Percentiles rank a stretch among this genome's conserved stretches.
Conservation (phyloP, 2,329 filamentous ascomycete genomes). For the Didymella pomorum region DNA sequence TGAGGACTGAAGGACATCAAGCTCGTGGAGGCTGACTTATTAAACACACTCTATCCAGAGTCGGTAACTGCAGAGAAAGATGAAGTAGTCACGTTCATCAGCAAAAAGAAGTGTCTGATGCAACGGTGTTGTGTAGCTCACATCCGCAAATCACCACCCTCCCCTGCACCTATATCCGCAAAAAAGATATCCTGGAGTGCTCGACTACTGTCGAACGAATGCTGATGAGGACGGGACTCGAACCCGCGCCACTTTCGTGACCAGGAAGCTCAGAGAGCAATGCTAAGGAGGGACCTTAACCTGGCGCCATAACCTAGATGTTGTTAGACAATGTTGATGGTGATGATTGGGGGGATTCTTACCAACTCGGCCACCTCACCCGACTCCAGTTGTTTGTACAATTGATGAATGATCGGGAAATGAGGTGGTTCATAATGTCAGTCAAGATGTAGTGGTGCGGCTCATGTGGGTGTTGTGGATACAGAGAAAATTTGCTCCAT, state of each 20-base stretch:
- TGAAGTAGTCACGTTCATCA: too few relatives aligned
- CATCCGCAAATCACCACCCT: too few relatives aligned
- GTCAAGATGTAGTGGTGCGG: too few relatives aligned
- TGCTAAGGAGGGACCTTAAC: constrained; percentile 3
- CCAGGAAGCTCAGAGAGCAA: constrained; percentile 1
- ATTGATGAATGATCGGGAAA: neutral
- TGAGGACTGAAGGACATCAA: too few relatives aligned
- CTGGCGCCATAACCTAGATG: neutral
- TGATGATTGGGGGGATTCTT: neutral
- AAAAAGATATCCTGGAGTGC: constrained; percentile 1
- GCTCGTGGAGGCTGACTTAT: too few relatives aligned
- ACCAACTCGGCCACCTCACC: constrained; percentile 4
- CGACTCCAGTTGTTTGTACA: neutral
- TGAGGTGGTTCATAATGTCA: too few relatives aligned
- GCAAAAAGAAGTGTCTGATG: too few relatives aligned
- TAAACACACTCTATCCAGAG: too few relatives aligned
- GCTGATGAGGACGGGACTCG: constrained; percentile 3
- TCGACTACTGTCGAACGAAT: constrained; percentile 1
- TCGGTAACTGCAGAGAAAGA: too few relatives aligned
- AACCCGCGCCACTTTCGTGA: constrained; percentile 4
- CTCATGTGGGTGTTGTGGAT: neutral
- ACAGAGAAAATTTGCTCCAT: neutral
- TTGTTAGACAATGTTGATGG: neutral
- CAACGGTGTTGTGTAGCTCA: too few relatives aligned
- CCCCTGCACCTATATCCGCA: neutral